Evolutionary conservation across 305 asterid species (phyloP), one percentile per base, ranked within the genome.

Genomic region (Fraxinus baroniana): DNA sequence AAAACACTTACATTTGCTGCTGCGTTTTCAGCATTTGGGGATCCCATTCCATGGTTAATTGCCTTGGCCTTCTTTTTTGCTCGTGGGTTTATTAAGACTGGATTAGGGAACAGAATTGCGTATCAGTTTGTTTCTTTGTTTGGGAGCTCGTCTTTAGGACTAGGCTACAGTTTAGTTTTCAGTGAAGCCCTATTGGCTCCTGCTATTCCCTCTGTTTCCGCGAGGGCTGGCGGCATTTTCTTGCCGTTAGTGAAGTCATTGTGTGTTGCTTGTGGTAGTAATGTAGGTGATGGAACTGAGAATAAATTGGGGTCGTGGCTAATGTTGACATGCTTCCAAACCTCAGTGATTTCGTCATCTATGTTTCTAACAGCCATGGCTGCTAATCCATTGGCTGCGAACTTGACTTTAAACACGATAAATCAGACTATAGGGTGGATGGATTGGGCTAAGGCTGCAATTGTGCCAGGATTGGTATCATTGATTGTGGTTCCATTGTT

Each of bases 401-500:
- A 91, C 79, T 86, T 96, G 87, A 96, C 99, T 0, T 78, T 85
- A 9, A 91, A 78, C 77, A 94, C 99, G 0, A 96, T 96, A 5
- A 88, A 88, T 84, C 85, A 90, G 86, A 81, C 93, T 0, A 93
- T 96, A 80, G 95, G 95, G 30, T 96, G 98, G 99, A 91, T 94
- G 98, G 99, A 96, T 90, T 96, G 99, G 99, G 98, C 99, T 30
- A 92, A 93, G 90, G 99, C 98, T 20, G 99, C 99, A 2, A 85
- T 96, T 18, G 98, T 96, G 36, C 98, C 98, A 0, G 98, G 98
- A 18, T 76, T 96, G 82, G 93, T 92, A 26, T 94, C 98, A 0
- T 85, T 96, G 83, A 32, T 91, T 18, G 97, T 96, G 52, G 99
- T 96, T 15, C 98, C 98, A 1, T 74, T 93, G 80, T 46, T 96